Evolutionary conservation across 2,329 filamentous ascomycete species (phyloP), one percentile per base, ranked within the genome.

Genomic region (Trichoderma sp.): DNA sequence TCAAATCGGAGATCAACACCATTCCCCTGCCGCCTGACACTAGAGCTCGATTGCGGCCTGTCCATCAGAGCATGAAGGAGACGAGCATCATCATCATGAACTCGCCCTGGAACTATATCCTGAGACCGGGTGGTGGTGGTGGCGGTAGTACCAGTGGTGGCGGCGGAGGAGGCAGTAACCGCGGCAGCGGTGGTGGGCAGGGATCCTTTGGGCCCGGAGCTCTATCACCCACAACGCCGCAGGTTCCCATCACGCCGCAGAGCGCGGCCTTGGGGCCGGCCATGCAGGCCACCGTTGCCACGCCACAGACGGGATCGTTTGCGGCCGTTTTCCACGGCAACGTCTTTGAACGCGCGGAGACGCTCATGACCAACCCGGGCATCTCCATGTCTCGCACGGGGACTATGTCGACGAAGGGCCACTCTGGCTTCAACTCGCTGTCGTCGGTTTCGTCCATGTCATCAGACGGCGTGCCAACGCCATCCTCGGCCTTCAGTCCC

Each of bases 241-340:
- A 74, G 62, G 73, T 80, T 44, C 93, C 93, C 9, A 92, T 95
- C 72, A 97, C 93, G 1, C 93, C 94, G 7, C 85, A 97, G 67
- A 95, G 91, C 71, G 93, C 93, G 17, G 93, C 93, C 1, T 82
- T 97, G 5, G 94, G 93, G 0, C 92, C 93, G 6, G 93, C 93
- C 21, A 91, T 93, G 63, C 93, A 96, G 77, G 93, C 93, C 1
- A 97, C 92, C 0, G 89, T 97, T 12, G 90, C 92, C 4, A 91
- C 87, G 0, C 87, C 87, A 10, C 82, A 86, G 72, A 85, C 80
- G 66, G 82, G 78, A 2, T 84, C 83, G 0, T 87, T 88, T 71
- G 80, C 81, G 7, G 77, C 78, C 17, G 80, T 82, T 1, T 86
- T 88, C 67, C 78, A 80, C 2, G 83, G 85, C 12, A 81, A 85